A percentile compares a stretch with the other conserved stretches of the same genome.
phyloP scores from a whole-genome alignment of 2,329 filamentous ascomycete genomes.

The Trichophyton benhamiae region DNA sequence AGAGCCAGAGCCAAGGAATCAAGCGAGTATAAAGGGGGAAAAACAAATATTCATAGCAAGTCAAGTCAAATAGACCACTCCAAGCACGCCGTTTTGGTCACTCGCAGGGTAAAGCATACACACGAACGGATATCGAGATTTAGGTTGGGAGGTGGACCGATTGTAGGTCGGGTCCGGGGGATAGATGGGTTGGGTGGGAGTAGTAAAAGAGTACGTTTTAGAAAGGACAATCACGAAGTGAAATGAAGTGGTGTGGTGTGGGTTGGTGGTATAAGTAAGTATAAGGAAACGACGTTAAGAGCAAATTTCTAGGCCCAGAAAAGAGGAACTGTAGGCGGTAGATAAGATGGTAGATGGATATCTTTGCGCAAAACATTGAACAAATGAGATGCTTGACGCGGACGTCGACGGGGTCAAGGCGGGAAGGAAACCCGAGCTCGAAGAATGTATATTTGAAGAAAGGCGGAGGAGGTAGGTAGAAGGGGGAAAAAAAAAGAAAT shows the following conservation, averaged over 20 bases:
- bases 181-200: not conserved
- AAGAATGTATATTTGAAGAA: not conserved
- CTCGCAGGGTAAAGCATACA: not conserved
- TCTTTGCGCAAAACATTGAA: not conserved
- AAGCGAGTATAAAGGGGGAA: not conserved
- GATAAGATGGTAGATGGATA: not conserved
- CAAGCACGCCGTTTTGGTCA: constrained; percentile 1
- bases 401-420: not conserved
- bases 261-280: not conserved
- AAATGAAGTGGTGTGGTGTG: not conserved
- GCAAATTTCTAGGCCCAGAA: not conserved
- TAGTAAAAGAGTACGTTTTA: not conserved
- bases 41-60: not conserved
- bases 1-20: no score
- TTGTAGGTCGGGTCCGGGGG: not conserved
- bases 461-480: not conserved
- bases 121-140: not conserved
- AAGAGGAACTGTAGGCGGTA: not conserved
- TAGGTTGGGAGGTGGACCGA: not conserved
- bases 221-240: constrained; percentile 3
- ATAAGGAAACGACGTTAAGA: not conserved
- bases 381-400: not conserved
- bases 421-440: not conserved
- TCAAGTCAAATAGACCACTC: not conserved
- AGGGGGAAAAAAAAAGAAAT: not conserved